Evolutionary conservation across 129 eudicot genomes (phyloP).

Genomic region (Tanacetum coccineum): DNA sequence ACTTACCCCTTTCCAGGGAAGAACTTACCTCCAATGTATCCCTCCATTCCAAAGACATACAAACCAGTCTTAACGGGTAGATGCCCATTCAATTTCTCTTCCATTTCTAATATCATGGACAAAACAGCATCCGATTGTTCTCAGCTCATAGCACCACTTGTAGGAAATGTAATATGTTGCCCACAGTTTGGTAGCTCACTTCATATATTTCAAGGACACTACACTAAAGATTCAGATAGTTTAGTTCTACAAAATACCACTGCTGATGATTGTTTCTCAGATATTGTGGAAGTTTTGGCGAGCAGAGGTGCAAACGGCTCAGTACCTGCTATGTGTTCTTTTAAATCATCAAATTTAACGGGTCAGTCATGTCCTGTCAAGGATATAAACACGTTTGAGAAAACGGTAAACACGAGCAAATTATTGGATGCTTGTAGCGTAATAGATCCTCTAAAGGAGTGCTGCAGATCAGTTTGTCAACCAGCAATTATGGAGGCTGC

Average conservation of each 20-base stretch:
- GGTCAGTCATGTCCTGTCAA: constrained; percentile 91
- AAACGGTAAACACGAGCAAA: constrained; percentile 65
- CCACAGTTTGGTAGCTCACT: constrained; percentile 81
- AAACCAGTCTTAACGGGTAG: constrained; percentile 78
- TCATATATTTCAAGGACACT: constrained; percentile 76
- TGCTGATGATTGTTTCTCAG: constrained; percentile 86
- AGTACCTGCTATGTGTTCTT: constrained; percentile 62
- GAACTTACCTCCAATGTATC: constrained; percentile 72
- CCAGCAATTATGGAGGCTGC: constrained; percentile 91
- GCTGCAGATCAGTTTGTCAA: constrained; percentile 83
- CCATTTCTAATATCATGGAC: constrained; percentile 60
- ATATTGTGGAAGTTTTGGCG: constrained; percentile 67
- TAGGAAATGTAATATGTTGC: constrained; percentile 88
- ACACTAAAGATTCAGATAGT: constrained; percentile 49
- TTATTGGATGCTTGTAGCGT: constrained; percentile 79
- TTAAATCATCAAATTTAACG: constrained; percentile 64
- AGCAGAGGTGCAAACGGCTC: constrained; percentile 91
- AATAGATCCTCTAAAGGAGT: constrained; percentile 85
- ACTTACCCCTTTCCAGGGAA: constrained; percentile 50
- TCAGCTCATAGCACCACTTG: constrained; percentile 59
- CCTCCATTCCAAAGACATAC: constrained; percentile 67
- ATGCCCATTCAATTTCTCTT: constrained; percentile 91
- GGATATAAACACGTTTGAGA: constrained; percentile 61
- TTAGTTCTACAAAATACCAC: constrained; percentile 56
- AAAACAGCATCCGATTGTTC: constrained; percentile 84